phyloP scores from a whole-genome alignment of 2,329 filamentous ascomycete species.

The Epichloe bromicola region DNA sequence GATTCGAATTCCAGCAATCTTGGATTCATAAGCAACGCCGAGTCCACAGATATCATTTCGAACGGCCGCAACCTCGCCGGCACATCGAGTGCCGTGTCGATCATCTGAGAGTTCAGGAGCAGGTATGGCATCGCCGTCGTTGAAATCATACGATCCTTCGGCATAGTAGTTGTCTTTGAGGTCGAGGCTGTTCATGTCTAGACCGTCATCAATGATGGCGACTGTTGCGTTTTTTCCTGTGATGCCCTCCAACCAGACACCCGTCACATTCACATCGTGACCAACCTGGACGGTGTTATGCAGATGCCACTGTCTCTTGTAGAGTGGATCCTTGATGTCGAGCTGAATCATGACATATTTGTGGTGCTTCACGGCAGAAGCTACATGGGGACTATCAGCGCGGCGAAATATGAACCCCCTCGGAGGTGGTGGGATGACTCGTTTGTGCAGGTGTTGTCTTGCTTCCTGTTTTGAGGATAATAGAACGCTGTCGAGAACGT shows the following conservation, averaged over 20 bases:
- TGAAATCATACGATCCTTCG: conserved; percentile 89
- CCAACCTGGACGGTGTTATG: conserved; percentile 70
- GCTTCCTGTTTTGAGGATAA: conserved; percentile 63
- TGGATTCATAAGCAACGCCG: conserved; percentile 88
- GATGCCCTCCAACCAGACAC: conserved; percentile 78
- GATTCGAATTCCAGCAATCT: conserved; percentile 83
- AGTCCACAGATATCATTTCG: conserved; percentile 87
- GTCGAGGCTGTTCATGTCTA: conserved; percentile 93
- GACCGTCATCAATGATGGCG: conserved; percentile 87
- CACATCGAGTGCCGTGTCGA: conserved; percentile 83
- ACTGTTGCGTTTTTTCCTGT: conserved; percentile 83
- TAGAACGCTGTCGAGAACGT: conserved; percentile 60
- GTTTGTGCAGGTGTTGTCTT: conserved; percentile 40
- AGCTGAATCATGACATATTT: conserved; percentile 49
- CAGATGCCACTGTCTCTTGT: conserved; percentile 90
- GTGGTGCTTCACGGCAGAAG: conserved; percentile 42
- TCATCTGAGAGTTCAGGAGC: conserved; percentile 76
- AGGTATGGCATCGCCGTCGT: conserved; percentile 68
- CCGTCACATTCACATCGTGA: conserved; percentile 94
- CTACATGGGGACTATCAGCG: conserved; percentile 9
- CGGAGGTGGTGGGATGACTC: conserved; percentile 29
- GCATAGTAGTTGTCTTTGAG: conserved; percentile 90
- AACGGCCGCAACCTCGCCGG: conserved; percentile 86
- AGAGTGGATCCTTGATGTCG: conserved; percentile 80
- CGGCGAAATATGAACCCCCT: conserved; percentile 13